phyloP scores from a whole-genome alignment of 805 yeast species.

The Zygoascus ofunaensis region DNA sequence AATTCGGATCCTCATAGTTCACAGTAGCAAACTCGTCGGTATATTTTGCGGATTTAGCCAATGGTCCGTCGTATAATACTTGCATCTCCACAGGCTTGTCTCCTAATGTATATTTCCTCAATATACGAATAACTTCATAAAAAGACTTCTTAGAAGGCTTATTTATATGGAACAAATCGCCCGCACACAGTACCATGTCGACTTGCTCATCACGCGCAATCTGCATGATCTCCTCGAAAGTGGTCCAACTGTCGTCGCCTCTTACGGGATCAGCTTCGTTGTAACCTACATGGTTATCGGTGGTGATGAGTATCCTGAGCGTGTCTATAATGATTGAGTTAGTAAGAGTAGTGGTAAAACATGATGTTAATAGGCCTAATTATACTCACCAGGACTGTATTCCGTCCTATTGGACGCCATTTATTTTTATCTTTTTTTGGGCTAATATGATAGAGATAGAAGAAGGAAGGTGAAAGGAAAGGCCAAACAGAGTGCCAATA shows the following conservation, averaged over 20 bases:
- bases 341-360: too few species aligned
- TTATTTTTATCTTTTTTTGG: too few species aligned
- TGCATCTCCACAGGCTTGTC: slow-evolving; percentile 82
- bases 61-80: slow-evolving; percentile 66
- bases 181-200: slow-evolving; percentile 86
- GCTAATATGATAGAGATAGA: too few species aligned
- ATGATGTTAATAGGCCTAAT: too few species aligned
- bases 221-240: slow-evolving; percentile 74
- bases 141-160: slow-evolving; percentile 81
- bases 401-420: too few species aligned
- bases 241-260: slow-evolving; percentile 81
- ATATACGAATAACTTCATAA: slow-evolving; percentile 67
- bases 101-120: slow-evolving; percentile 69
- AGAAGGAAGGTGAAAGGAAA: too few species aligned
- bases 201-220: slow-evolving; percentile 49
- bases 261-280: slow-evolving; percentile 82
- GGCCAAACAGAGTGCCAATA: too few species aligned
- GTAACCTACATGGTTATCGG: slow-evolving; percentile 95
- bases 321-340: slow-evolving; percentile 45
- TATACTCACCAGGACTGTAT: too few species aligned
- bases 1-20: slow-evolving; percentile 83
- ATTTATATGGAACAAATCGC: slow-evolving; percentile 86
- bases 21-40: slow-evolving; percentile 42
- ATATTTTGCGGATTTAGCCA: slow-evolving; percentile 36
- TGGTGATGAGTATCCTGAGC: slow-evolving; percentile 69